Evolutionary conservation across 148 eudicot genomes (phyloP).

Genomic region (Fallopia convolvulus): DNA sequence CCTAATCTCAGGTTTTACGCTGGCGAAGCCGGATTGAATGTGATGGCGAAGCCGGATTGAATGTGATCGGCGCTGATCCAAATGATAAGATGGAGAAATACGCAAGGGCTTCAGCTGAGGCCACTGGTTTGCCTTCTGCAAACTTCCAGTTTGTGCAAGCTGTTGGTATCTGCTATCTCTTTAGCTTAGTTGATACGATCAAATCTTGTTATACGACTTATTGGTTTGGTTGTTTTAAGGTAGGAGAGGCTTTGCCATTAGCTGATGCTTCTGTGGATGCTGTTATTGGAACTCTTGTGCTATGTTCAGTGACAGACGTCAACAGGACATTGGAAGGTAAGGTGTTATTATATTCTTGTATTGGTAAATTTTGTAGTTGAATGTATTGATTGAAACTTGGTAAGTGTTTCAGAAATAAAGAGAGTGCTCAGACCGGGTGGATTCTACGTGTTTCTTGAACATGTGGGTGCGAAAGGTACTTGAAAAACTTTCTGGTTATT

Average conservation of each 20-base stretch:
- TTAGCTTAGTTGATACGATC: background rate
- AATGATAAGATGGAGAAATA: slow-evolving; percentile 82
- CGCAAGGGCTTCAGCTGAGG: slow-evolving; percentile 55
- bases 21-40: slow-evolving; percentile 22
- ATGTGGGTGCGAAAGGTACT: slow-evolving; percentile 75
- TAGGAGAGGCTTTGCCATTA: slow-evolving; percentile 77
- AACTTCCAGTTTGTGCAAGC: slow-evolving; percentile 62
- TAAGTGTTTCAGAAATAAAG: slow-evolving; percentile 48
- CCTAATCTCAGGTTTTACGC: slow-evolving; percentile 85
- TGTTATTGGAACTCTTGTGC: slow-evolving; percentile 83
- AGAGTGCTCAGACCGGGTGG: slow-evolving; percentile 94
- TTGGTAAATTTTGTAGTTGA: background rate
- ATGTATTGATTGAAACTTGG: too few species aligned
- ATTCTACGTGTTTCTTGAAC: slow-evolving; percentile 72
- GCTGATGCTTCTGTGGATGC: slow-evolving; percentile 80
- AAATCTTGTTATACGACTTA: background rate
- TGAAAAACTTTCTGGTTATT: background rate
- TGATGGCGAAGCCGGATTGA: slow-evolving; percentile 37
- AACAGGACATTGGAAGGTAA: slow-evolving; percentile 58
- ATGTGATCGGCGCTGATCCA: slow-evolving; percentile 66
- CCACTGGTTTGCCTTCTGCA: slow-evolving; percentile 42
- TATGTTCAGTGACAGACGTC: slow-evolving; percentile 81
- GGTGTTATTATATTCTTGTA: slow-evolving; percentile 23
- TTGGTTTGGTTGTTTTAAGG: slow-evolving; percentile 25
- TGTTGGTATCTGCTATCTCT: background rate